phyloP scores from a whole-genome alignment of 2,329 filamentous ascomycete genomes.

The Aspergillus arachidicola region DNA sequence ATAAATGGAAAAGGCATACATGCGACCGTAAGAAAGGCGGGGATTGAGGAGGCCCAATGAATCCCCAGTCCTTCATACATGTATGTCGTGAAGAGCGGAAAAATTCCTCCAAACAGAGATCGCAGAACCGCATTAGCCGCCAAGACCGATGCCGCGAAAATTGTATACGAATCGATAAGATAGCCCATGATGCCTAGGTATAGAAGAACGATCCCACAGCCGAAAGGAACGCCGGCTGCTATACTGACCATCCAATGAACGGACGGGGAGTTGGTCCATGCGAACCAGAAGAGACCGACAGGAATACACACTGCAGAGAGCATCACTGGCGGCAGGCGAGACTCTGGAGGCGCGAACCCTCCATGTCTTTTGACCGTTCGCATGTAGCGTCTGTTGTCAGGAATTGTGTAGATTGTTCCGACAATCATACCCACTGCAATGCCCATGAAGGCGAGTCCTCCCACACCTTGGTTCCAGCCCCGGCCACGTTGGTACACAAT shows the following conservation, averaged over 20 bases:
- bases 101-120: constrained; percentile 42
- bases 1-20: constrained; percentile 36
- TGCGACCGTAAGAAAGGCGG: constrained; percentile 23
- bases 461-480: constrained; percentile 45
- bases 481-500: constrained; percentile 48
- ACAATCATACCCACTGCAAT: constrained; percentile 40
- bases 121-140: constrained; percentile 24
- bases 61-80: constrained; percentile 43
- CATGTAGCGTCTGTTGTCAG: constrained; percentile 29
- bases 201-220: constrained; percentile 20
- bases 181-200: constrained; percentile 20
- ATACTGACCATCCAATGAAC: constrained; percentile 20
- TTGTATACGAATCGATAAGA: constrained; percentile 20
- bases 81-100: constrained; percentile 43
- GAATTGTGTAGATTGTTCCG: constrained; percentile 39
- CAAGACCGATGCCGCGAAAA: constrained; percentile 18
- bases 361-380: constrained; percentile 2
- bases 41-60: constrained; percentile 45
- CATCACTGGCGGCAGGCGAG: constrained; percentile 18
- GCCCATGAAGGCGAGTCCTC: constrained; percentile 49
- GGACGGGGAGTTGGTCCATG: constrained; percentile 19
- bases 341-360: constrained; percentile 18
- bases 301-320: constrained; percentile 16
- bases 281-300: constrained; percentile 21
- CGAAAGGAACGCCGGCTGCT: constrained; percentile 16